Evolutionary conservation across 2,329 filamentous ascomycete genomes (phyloP), one percentile per base, ranked within the genome.

Genomic region (Ophiostoma himal-ulmi): DNA sequence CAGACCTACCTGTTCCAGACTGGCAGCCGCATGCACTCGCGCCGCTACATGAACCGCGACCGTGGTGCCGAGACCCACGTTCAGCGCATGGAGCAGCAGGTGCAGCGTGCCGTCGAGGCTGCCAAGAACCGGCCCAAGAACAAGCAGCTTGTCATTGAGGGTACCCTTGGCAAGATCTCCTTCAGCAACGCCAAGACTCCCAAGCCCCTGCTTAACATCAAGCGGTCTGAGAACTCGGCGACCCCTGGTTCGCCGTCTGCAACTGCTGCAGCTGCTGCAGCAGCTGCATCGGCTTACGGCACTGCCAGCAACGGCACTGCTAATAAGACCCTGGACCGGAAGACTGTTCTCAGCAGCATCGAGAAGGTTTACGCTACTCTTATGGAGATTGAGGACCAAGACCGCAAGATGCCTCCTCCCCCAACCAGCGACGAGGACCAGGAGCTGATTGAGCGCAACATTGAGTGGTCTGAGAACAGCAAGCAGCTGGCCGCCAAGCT

Each of bases 151-250:
- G 94, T 98, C 26, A 94, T 99, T 71, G 94, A 97, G 77, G 95
- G 95, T 36, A 97, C 93, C 77, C 82, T 99, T 68, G 95, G 95
- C 74, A 99, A 98, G 83, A 99, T 99, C 71, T 96, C 94, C 0
- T 99, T 98, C 82, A 97, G 94, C 83, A 99, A 99, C 77, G 93
- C 95, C 67, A 99, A 98, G 83, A 97, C 95, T 0, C 95, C 95
- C 0, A 95, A 96, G 80, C 93, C 94, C 20, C 83, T 98, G 71
- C 88, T 99, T 68, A 99, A 96, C 78, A 94, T 99, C 82, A 98
- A 97, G 83, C 91, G 94, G 41, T 84, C 88, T 26, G 94, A 97
- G 68, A 34, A 39, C 52, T 14, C 30, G 39, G 62, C 34, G 0
- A 37, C 44, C 13, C 82, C 36, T 3, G 67, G 39, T 6, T 48